Conservation (phyloP, 1,284 basidiomycete genomes). For the Ustilago trichophora region DNA sequence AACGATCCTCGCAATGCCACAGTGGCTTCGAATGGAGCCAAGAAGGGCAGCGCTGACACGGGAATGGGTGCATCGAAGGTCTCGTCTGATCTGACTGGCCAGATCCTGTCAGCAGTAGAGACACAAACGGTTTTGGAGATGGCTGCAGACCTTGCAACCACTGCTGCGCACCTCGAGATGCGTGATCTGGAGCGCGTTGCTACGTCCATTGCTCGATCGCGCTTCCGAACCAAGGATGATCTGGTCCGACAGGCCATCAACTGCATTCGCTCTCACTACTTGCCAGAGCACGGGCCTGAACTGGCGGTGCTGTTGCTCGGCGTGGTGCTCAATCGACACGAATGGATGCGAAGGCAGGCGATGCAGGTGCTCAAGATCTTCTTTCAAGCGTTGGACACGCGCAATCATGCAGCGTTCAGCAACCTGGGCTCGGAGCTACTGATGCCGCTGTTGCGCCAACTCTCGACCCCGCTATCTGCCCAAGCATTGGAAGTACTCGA, state of each 20-base stretch:
- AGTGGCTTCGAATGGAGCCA: conserved; percentile 5
- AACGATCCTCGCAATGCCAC: conserved; percentile 26
- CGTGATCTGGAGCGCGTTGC: conserved; percentile 84
- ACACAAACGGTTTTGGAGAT: conserved; percentile 75
- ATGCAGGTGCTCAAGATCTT: conserved; percentile 89
- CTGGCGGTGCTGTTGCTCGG: conserved; percentile 83
- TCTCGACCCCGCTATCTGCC: conserved; percentile 83
- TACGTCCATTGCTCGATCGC: conserved; percentile 83
- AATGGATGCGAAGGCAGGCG: conserved; percentile 82
- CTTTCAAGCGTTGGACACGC: conserved; percentile 83
- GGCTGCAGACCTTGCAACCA: conserved; percentile 77
- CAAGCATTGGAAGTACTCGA: conserved; percentile 91
- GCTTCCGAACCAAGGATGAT: conserved; percentile 92
- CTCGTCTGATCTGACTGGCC: not conserved
- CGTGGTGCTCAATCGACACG: conserved; percentile 82
- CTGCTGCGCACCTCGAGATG: conserved; percentile 78
- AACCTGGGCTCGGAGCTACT: conserved; percentile 83
- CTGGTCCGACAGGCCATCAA: conserved; percentile 88
- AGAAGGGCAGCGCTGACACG: conserved; percentile 9
- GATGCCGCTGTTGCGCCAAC: conserved; percentile 85
- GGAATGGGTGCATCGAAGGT: not conserved
- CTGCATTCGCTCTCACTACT: conserved; percentile 82
- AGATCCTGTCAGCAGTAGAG: conserved; percentile 70
- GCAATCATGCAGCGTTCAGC: conserved; percentile 73
- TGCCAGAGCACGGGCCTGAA: conserved; percentile 74